Evolutionary conservation across 164 flowering plant species (phyloP), one percentile per base, ranked within the genome.

Genomic region (Tinospora cordifolia): DNA sequence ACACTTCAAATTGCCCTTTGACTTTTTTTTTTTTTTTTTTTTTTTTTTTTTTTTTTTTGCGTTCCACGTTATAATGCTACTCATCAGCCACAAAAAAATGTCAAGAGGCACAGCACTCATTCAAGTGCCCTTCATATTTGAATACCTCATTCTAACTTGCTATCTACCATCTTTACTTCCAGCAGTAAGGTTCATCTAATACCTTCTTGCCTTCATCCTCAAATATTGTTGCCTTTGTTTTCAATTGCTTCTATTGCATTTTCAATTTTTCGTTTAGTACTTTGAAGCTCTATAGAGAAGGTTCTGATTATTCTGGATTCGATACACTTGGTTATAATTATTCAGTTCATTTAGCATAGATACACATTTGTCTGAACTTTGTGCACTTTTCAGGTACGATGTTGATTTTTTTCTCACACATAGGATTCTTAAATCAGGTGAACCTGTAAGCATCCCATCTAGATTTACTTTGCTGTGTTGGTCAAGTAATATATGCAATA

Each of bases 321-420:
- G 67, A 2, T 1, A 65, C 8, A n/a, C 15, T 59, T 11, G 51
- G 34, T 11, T 39, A 6, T 69, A 30, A 30, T 1, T 30, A 30
- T 46, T 49, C 44, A 38, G 64, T 58, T 69, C 51, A 38, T 40
- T 47, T n/a, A 27, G 36, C 36, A 30, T 30, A 30, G 4, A 62
- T 68, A 58, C 69, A 59, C 69, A 59, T 21, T 21, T 75, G 3
- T 30, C 36, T 38, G 40, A 66, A 34, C 22, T 66, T 34, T 66
- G 6, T 54, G 27, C 57, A 14, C 26, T 34, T 79, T 79, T 75
- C 86, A 94, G 98, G 98, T 90, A 89, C 79, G 98, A 94, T 77
- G 95, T 94, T 64, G 87, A 80, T 54, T 11, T 65, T 67, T 87
- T 94, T 66, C 84, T 91, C 19, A 72, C 82, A 72, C 89, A 87